Evolutionary conservation across 2,329 filamentous ascomycete genomes (phyloP), one percentile per base, ranked within the genome.

Genomic region (Ustilaginoidea virens): DNA sequence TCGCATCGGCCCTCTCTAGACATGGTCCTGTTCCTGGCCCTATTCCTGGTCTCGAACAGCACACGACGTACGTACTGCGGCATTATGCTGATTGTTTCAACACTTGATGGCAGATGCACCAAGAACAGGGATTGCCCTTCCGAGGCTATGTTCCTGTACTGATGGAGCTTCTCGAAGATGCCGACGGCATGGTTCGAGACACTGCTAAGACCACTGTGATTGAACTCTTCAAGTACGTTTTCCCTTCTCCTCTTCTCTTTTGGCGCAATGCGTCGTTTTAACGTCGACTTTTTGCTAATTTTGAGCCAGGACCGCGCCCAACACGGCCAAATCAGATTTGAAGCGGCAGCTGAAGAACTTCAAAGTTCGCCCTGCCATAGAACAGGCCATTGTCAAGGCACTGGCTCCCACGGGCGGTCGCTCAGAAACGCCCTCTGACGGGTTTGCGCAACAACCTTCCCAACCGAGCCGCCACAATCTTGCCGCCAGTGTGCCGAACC

Each of bases 151-250:
- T 92, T 2, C 78, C 81, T 3, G 66, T 69, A 8, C 64, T 94
- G 23, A 87, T 94, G 58, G 77, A 82, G 31, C 69, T 90, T 39
- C 66, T 94, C 23, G 87, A 94, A 54, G 86, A 94, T 51, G 80
- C 85, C 7, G 87, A 93, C 49, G 78, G 80, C 28, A 76, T 74
- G 53, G 85, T 94, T 38, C 74, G 87, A 49, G 85, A 93, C 44
- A 69, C 71, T 21, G 83, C 86, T 36, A 92, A 90, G 56, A 61
- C 62, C 31, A 79, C 81, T 2, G 75, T 94, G 27, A 80, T 94
- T 34, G 80, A 90, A 38, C 66, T 96, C 18, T 94, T 94, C 56
- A 70, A 66, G 78, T 83, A 56, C 14, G 25, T 24, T n/a, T 24
- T 12, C 7, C 22, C n/a, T 12, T 5, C 25, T 7, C 17, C n/a